Evolutionary conservation across 805 yeast genomes (phyloP), one percentile per base, ranked within the genome.

Genomic region (Kuraishia cidri): DNA sequence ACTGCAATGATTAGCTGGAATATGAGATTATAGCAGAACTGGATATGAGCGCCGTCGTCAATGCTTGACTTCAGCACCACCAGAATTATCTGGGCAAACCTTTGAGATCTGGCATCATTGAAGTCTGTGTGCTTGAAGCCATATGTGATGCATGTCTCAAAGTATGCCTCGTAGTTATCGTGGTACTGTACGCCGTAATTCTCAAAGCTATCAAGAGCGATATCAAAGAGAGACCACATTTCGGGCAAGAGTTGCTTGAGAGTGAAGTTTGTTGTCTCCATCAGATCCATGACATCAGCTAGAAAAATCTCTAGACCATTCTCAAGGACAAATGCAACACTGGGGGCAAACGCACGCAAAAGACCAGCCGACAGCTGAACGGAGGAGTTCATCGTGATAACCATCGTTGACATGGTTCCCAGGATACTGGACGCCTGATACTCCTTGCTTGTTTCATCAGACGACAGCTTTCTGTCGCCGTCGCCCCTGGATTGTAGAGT

Each of bases 381-480:
- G 7, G 94, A 77, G 44, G 79, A 79, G 46, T 85, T 95, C 59
- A 88, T 75, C 4, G 95, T 78, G 31, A 84, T 57, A 26, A 90
- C 58, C 33, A 90, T 79, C 1, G 96, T 85, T 21, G 81, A 73
- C 59, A 88, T 70, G 2, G 96, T 88, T 43, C 79, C 79, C 41
- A 90, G 54, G 22, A 87, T 69, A 10, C 95, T 94, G 14, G 78
- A 58, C 0, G 88, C 94, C 14, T 95, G 86, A 69, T 77, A 72
- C 28, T 79, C 75, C 54, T 86, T 87, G 38, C 83, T 94, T 10
- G 73, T 68, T 19, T 50, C 58, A 5, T 50, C 56, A 18, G 53
- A 47, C n/a, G 36, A n/a, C 22, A 34, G 32, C 25, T 56, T 55
- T 34, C 62, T 69, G 24, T 64, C 66, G 15, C 61, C 62, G 24